Evolutionary conservation across 306 rosid genomes (phyloP), one percentile per base, ranked within the genome.

Genomic region (Nissolia schottii): DNA sequence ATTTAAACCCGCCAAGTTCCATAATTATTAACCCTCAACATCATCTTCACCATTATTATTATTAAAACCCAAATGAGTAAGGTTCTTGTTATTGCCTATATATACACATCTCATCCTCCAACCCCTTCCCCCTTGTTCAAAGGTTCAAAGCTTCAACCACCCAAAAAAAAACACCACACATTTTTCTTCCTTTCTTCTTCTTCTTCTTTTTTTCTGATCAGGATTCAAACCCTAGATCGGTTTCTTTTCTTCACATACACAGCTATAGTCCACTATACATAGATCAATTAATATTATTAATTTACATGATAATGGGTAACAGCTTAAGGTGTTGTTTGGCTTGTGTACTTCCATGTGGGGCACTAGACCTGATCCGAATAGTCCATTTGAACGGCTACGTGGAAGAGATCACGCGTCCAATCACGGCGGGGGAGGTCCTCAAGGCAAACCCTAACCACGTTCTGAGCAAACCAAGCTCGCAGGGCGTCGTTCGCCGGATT

Each of bases 311-410:
- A 25, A 93, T 93, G 98, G 98, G 98, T 5, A 93, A 93, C 61
- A 86, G 90, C 81, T 77, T 93, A 77, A 89, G 91, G 91, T 86
- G 97, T 55, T 93, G 97, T 85, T 82, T 93, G 85, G 98, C 94
- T 62, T 93, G 98, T 67, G 90, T 89, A 73, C 86, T 93, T 75
- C 98, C 98, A 0, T 93, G 92, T 45, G 98, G 98, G n/a, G 98
- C 96, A 12, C 78, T 93, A 34, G 98, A 93, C 43, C 79, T 93
- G 81, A 93, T 93, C 82, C 85, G 97, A 1, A 84, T 93, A 15
- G 98, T 93, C 34, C 98, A 93, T 80, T 83, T 93, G 79, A 91
- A 89, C 22, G 98, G 98, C 29, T 80, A 67, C 14, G 88, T 94
- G 1, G 94, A 94, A 56, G 97, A 89, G 77, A 79, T 87, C 49